These are phyloP conservation scores for Ogataea trehaloabstinens DNA, from an alignment of 805 yeast genomes.

Conservation along the genomic window DNA sequence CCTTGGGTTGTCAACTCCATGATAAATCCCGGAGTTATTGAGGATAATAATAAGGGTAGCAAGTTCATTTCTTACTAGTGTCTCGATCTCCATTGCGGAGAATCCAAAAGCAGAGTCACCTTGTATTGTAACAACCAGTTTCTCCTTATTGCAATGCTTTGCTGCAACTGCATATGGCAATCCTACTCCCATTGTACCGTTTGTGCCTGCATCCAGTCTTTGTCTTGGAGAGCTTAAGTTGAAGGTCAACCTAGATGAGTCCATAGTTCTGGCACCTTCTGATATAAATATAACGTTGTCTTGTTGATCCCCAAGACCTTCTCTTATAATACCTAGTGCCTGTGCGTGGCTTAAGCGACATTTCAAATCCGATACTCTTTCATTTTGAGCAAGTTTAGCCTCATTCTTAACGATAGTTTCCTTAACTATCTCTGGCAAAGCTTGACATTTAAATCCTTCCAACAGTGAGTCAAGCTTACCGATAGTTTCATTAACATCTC, in stretches of 20 bases:
- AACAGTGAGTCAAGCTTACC: slow-evolving; percentile 32
- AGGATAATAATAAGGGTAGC: slow-evolving; percentile 61
- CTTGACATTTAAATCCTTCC: slow-evolving; percentile 26
- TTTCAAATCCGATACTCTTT: slow-evolving; percentile 15
- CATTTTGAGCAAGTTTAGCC: slow-evolving; percentile 34
- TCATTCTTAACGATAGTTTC: slow-evolving; percentile 32
- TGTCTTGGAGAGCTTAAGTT: slow-evolving; percentile 50
- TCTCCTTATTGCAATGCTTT: slow-evolving; percentile 41
- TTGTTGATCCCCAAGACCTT: slow-evolving; percentile 32
- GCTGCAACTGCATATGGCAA: slow-evolving; percentile 69
- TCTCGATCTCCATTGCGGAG: slow-evolving; percentile 70
- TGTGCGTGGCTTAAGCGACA: slow-evolving; percentile 47
- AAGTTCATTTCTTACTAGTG: slow-evolving; percentile 53
- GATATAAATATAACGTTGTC: slow-evolving; percentile 44
- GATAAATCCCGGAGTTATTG: slow-evolving; percentile 74
- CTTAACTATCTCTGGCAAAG: slow-evolving; percentile 26
- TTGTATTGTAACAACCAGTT: slow-evolving; percentile 55
- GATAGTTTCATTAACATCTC: slow-evolving; percentile 49
- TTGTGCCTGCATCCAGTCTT: slow-evolving; percentile 70
- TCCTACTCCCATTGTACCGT: slow-evolving; percentile 78
- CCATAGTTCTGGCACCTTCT: slow-evolving; percentile 83
- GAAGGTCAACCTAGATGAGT: slow-evolving; percentile 61
- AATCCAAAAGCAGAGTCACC: slow-evolving; percentile 82
- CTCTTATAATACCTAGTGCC: slow-evolving; percentile 49
- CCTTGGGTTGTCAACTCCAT: slow-evolving; percentile 45